These are phyloP conservation scores for Xerocomus cyaneibrunnescens DNA, from an alignment of 1,284 basidiomycete genomes.

Conservation along the genomic window DNA sequence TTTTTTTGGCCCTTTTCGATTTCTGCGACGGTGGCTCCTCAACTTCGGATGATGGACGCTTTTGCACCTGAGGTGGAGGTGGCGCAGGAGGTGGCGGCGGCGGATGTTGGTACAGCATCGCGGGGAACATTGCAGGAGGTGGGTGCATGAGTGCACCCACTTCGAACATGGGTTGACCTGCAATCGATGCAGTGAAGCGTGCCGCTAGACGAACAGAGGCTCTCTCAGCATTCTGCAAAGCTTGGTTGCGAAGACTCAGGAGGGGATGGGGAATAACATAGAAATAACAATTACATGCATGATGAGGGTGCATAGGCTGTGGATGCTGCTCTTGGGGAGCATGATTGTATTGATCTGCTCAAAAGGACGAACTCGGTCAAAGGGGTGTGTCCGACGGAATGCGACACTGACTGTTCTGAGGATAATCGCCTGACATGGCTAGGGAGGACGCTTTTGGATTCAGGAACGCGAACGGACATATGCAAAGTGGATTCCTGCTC, in stretches of 20 bases:
- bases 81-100: constrained; percentile 29
- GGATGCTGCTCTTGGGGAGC: constrained; percentile 33
- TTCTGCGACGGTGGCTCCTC: constrained; percentile 37
- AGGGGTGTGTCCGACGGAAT: background rate
- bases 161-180: constrained; percentile 37
- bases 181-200: constrained; percentile 42
- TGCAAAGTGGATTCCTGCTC: constrained; percentile 20
- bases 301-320: constrained; percentile 31
- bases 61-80: constrained; percentile 35
- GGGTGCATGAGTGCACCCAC: constrained; percentile 36
- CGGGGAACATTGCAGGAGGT: constrained; percentile 30
- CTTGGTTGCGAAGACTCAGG: constrained; percentile 34
- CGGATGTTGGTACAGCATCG: constrained; percentile 33
- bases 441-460: constrained; percentile 22
- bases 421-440: constrained; percentile 33
- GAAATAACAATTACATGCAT: constrained; percentile 36
- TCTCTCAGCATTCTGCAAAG: constrained; percentile 51
- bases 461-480: constrained; percentile 8
- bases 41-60: constrained; percentile 40
- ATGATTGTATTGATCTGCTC: constrained; percentile 32
- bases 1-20: constrained; percentile 44
- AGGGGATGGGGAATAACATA: constrained; percentile 9
- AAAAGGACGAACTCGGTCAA: constrained; percentile 19
- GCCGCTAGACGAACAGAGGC: constrained; percentile 57
- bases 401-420: constrained; percentile 34